Base-by-base conservation (phyloP, 2,329 filamentous ascomycete species). In the Fusarium beomiforme region DNA sequence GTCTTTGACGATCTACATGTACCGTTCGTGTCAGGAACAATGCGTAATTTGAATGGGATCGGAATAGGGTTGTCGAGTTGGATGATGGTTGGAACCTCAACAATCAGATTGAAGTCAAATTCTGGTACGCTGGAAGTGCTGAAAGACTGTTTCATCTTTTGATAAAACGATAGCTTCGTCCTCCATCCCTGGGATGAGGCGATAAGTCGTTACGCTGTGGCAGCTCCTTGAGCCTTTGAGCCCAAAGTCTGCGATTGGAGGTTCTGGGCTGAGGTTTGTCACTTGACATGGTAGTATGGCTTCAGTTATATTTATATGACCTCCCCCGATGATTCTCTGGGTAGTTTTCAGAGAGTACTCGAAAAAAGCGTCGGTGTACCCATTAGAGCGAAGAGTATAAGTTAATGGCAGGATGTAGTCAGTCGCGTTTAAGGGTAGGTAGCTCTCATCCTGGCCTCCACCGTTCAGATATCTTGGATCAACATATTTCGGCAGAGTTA, bases 291-390 rank as follows among this genome's bases (percentile, higher is more conserved):
- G 80, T 1, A 78, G 39, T 3, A 37, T 62, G 2, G 74, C 80
- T 13, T 64, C 37, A 8, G 47, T 26, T 6, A 16, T 34, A 16
- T 73, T 37, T 13, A 16, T 34, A 14, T 19, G 26, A 8, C 37
- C 53, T 10, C 60, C 23, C 0, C 39, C 36, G 0, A 57, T 68
- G 41, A 65, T 69, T 11, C 24, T 59, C 9, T 82, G 24, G 2
- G 68, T 61, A 7, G 81, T 80, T 41, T 79, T 64, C 5, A 84
- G 55, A 31, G 71, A 77, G 51, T 83, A 84, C 60, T 84, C 80
- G 17, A 75, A 8, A 19, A 67, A 75, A 0, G 50, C 73, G 17
- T 73, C 60, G 0, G 42, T 64, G 2, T 6, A 6, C 13, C 29
- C 62, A 46, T 8, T 3, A 10, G 23, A 7, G 6, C 41, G n/a